phyloP scores from a whole-genome alignment of 495 filamentous ascomycete species.

The Hyaloscypha hepaticicola region DNA sequence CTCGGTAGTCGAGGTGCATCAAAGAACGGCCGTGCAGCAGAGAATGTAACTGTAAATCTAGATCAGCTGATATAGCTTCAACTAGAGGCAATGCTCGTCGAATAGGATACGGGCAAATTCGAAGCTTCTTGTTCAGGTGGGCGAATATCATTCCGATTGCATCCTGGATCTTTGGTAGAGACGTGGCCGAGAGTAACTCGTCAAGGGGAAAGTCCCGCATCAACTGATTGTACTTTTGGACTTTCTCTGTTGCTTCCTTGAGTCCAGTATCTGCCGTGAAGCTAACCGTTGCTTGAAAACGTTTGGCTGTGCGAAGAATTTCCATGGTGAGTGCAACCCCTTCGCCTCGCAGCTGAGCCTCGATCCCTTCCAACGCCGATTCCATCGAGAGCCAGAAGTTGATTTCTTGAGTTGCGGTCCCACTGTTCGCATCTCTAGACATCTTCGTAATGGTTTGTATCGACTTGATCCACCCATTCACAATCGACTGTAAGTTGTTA shows the following conservation, averaged over 20 bases:
- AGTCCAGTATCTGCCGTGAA: constrained; percentile 93
- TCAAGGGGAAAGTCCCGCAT: constrained; percentile 95
- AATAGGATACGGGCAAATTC: constrained; percentile 92
- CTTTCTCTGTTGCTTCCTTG: constrained; percentile 89
- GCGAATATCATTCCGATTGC: constrained; percentile 82
- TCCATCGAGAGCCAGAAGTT: constrained; percentile 99
- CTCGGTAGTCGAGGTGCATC: constrained; percentile 86
- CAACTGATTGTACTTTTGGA: constrained; percentile 96
- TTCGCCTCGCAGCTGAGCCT: constrained; percentile 80
- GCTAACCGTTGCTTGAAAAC: constrained; percentile 94
- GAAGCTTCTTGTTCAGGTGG: constrained; percentile 95
- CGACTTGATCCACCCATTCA: constrained; percentile 97
- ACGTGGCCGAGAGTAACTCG: constrained; percentile 89
- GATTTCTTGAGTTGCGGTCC: constrained; percentile 92
- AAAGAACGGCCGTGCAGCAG: constrained; percentile 82
- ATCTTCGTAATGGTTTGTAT: constrained; percentile 97
- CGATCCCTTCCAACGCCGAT: constrained; percentile 82
- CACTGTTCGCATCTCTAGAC: constrained; percentile 81
- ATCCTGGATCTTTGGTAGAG: constrained; percentile 85
- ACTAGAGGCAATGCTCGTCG: constrained; percentile 89
- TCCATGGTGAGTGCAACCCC: constrained; percentile 92
- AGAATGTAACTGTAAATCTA: constrained; percentile 81
- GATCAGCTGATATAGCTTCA: constrained; percentile 92
- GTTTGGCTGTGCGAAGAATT: constrained; percentile 90
- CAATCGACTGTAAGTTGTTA: constrained; percentile 88